Percentiles rank a stretch among this genome's conserved stretches.
phyloP scores from a whole-genome alignment of 2,329 filamentous ascomycete species.

The Podosphaera xanthii region DNA sequence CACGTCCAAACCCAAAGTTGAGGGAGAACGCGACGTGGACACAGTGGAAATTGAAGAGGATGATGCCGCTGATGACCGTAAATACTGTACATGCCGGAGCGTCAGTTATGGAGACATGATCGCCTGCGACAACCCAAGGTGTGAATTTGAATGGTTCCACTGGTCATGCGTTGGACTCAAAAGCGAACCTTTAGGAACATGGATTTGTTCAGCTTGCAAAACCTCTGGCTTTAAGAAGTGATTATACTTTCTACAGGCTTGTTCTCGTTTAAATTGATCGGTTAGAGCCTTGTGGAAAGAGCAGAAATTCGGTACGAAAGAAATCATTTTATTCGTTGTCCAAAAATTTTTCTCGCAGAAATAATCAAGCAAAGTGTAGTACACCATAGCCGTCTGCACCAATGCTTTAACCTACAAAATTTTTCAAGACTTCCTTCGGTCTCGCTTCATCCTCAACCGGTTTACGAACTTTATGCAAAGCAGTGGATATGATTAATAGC shows the following conservation, averaged over 20 bases:
- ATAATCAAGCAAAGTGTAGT: no score
- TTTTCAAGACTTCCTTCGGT: no score
- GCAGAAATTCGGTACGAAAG: neutral
- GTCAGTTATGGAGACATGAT: conserved; percentile 79
- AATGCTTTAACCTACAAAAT: no score
- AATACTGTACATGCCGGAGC: conserved; percentile 66
- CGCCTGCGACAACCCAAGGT: conserved; percentile 64
- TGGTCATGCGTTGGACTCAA: conserved; percentile 52
- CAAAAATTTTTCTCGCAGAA: neutral
- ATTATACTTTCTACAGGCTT: neutral
- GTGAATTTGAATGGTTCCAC: conserved; percentile 72
- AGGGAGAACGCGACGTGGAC: conserved; percentile 27
- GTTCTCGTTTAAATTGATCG: neutral
- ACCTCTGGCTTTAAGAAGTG: conserved; percentile 1
- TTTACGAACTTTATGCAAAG: no score
- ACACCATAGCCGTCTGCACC: no score
- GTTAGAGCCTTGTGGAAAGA: neutral
- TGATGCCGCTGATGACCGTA: conserved; percentile 48
- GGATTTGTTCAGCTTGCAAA: conserved; percentile 42
- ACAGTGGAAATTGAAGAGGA: conserved; percentile 38
- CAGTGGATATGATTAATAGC: no score
- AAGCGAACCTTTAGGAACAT: conserved; percentile 42
- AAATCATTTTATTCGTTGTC: neutral
- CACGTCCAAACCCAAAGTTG: conserved; percentile 24
- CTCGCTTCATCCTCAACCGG: no score